These are phyloP conservation scores for Penicillium oxalicum DNA, from an alignment of 2,329 filamentous ascomycete genomes.

Conservation along the genomic window DNA sequence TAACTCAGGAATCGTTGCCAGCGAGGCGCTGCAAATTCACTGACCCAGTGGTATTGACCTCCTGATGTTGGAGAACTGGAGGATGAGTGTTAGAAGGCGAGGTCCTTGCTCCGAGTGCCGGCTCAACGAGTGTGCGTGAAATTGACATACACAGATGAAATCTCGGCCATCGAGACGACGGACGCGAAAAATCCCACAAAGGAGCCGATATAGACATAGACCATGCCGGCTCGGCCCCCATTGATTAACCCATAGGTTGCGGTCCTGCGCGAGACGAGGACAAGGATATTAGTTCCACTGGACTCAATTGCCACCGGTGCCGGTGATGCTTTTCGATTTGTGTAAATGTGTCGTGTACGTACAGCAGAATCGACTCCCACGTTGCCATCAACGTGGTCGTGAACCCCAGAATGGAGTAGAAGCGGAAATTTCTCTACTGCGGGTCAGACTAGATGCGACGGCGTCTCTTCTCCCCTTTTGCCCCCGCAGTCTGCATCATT, in stretches of 20 bases:
- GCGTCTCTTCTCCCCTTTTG: not conserved
- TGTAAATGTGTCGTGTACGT: slow-evolving; percentile 6
- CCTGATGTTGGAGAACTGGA: slow-evolving; percentile 33
- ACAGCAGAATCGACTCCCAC: slow-evolving; percentile 39
- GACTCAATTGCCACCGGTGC: no score
- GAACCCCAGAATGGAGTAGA: slow-evolving; percentile 37
- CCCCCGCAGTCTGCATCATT: not conserved
- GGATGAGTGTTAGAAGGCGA: not conserved
- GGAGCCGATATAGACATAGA: slow-evolving; percentile 34
- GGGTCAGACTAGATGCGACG: slow-evolving; percentile 7
- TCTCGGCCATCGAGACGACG: slow-evolving; percentile 37
- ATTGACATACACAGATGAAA: slow-evolving; percentile 32
- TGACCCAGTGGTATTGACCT: slow-evolving; percentile 39
- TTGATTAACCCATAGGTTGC: slow-evolving; percentile 26
- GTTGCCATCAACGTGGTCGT: slow-evolving; percentile 37
- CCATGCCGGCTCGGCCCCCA: slow-evolving; percentile 32
- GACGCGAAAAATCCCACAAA: slow-evolving; percentile 35
- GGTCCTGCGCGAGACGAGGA: slow-evolving; percentile 9
- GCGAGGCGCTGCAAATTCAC: slow-evolving; percentile 32
- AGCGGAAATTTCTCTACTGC: slow-evolving; percentile 35
- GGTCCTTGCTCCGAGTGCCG: no score
- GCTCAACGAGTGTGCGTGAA: no score
- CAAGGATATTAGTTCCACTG: slow-evolving; percentile 2
- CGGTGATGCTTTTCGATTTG: no score
- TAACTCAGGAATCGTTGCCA: slow-evolving; percentile 34